Evolutionary conservation across 441 rosid species (phyloP).

Genomic region (Populus hybrid): DNA sequence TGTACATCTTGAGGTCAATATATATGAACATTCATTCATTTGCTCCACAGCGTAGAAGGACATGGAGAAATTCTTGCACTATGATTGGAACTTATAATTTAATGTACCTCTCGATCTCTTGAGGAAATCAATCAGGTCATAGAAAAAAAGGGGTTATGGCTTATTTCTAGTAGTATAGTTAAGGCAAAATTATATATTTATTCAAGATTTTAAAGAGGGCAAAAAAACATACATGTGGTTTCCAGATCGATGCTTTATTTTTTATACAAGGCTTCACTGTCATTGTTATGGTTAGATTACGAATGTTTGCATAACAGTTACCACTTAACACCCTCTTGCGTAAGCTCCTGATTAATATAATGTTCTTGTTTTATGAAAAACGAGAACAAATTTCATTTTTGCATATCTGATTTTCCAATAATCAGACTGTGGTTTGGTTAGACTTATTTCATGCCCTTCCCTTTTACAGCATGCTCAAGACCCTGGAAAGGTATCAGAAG

Average conservation of each 20-base stretch:
- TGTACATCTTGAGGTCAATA: too few relatives aligned
- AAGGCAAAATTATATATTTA: too few relatives aligned
- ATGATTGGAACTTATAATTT: background rate
- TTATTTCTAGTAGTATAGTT: too few relatives aligned
- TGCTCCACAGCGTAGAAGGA: too few relatives aligned
- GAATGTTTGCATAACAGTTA: background rate
- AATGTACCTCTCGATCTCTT: too few relatives aligned
- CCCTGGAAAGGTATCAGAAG: conserved; percentile 91
- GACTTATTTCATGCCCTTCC: background rate
- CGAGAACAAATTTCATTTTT: background rate
- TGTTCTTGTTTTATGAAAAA: background rate
- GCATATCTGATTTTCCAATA: background rate
- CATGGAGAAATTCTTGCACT: background rate
- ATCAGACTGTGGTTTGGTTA: background rate
- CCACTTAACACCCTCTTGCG: background rate
- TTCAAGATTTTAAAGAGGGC: background rate
- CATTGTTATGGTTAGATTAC: background rate
- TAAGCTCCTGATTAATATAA: background rate
- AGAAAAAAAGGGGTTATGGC: too few relatives aligned
- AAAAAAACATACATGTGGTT: background rate
- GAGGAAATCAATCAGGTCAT: too few relatives aligned
- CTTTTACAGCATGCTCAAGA: conserved; percentile 72
- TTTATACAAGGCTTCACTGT: background rate
- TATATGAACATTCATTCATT: too few relatives aligned
- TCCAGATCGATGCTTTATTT: background rate